phyloP scores from a whole-genome alignment of 169 alveolate species.

The Cryptosporidium xiaoi region DNA sequence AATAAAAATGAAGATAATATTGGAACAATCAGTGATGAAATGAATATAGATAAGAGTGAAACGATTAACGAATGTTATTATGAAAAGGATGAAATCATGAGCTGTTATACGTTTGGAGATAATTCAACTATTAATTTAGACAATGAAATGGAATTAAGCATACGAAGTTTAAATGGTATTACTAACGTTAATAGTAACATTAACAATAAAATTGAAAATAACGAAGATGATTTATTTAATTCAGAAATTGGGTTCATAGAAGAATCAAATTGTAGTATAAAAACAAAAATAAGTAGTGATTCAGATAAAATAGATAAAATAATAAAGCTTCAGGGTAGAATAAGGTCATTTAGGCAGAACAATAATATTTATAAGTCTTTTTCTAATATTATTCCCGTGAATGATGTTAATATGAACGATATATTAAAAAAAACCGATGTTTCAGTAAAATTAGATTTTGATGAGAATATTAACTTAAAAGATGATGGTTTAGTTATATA shows the following conservation, averaged over 20 bases:
- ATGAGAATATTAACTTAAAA: constrained; percentile 28
- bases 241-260: background rate
- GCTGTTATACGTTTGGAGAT: constrained; percentile 60
- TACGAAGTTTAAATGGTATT: background rate
- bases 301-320: constrained; percentile 34
- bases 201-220: background rate
- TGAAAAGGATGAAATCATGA: constrained; percentile 24
- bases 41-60: background rate
- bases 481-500: constrained; percentile 1
- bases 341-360: constrained; percentile 27
- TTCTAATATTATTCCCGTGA: too few species aligned
- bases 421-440: too few species aligned
- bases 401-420: too few species aligned
- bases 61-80: background rate
- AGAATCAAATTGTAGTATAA: background rate
- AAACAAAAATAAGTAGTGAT: background rate
- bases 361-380: background rate
- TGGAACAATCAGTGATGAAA: too few species aligned
- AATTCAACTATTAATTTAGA: constrained; percentile 39
- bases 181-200: background rate
- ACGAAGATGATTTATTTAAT: background rate
- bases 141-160: constrained; percentile 8
- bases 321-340: constrained; percentile 54
- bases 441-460: background rate
- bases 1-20: too few species aligned